phyloP scores from a whole-genome alignment of 1,284 basidiomycete species.

The Singerocomus rubriflavus region DNA sequence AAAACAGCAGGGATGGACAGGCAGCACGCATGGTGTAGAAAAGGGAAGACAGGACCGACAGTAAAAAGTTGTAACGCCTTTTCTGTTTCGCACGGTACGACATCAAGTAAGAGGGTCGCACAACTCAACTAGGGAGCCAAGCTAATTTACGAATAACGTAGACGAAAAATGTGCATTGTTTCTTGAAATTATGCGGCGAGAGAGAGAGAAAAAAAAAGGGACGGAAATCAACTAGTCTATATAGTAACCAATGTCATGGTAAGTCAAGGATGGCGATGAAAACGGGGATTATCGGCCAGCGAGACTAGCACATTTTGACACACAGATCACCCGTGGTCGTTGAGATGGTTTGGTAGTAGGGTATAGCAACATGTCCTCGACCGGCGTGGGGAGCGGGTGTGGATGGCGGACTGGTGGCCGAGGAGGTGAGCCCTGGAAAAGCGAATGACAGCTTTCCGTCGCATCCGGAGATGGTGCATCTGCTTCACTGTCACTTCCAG shows the following conservation, averaged over 20 bases:
- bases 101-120: background rate
- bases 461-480: constrained; percentile 25
- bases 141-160: constrained; percentile 31
- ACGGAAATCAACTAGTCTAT: constrained; percentile 8
- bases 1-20: constrained; percentile 34
- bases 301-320: constrained; percentile 33
- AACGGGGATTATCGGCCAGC: constrained; percentile 34
- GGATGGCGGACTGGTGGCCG: constrained; percentile 21
- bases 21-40: constrained; percentile 29
- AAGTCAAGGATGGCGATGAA: background rate
- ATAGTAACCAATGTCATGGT: background rate
- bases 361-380: constrained; percentile 43
- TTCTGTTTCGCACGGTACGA: constrained; percentile 20
- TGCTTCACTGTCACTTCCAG: constrained; percentile 29
- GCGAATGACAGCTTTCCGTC: constrained; percentile 20
- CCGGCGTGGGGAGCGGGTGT: constrained; percentile 51
- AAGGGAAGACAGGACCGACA: background rate
- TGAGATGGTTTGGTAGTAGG: constrained; percentile 14
- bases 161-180: background rate
- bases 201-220: background rate
- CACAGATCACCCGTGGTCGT: constrained; percentile 18
- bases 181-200: background rate
- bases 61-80: background rate
- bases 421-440: constrained; percentile 17
- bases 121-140: background rate